Base-by-base conservation (phyloP, 176 grass and related monocot species). In the Puccinellia tenuiflora region DNA sequence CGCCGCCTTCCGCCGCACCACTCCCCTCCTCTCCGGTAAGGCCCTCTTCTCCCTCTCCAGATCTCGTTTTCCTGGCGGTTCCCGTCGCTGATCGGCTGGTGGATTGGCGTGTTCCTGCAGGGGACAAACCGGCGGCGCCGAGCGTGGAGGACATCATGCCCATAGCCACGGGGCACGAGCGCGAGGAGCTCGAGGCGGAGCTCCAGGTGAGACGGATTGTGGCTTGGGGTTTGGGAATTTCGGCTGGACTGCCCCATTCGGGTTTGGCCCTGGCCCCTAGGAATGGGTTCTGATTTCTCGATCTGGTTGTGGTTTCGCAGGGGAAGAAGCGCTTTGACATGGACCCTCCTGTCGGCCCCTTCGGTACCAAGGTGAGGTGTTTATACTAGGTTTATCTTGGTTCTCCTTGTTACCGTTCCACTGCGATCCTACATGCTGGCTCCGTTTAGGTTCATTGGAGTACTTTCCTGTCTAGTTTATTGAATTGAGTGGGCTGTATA, bases 271-370 rank as follows among this genome's bases (percentile, higher is more conserved):
- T 11, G 2, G 39, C 8, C 42, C 4, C 46, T 48, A 31, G 20
- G 20, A 83, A 67, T 69, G 80, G 37, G 38, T 79, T 35, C 20
- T 93, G 61, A 85, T 67, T 76, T 78, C 76, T 82, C 79, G 77
- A 88, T 90, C 79, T 85, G 84, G 42, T 65, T 56, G 48, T 61
- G 28, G 56, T 82, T 83, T 90, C 51, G 73, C 79, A 97, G 94
- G 94, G 92, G 66, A 88, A 83, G 86, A 90, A 97, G 88, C 89
- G 94, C 76, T 97, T 97, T 73, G 94, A 97, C 78, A 94, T 93
- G 86, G 94, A 90, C 76, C 31, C 94, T 76, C 67, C 88, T 6
- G 86, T 89, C 5, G 94, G 94, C 4, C 94, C 94, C 38, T 97
- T 94, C 8, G 94, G 94, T 77, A 97, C 94, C 43, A 97, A 97